Evolutionary conservation across 495 filamentous ascomycete species (phyloP), one percentile per base, ranked within the genome.

Genomic region (Daldinia decipiens): DNA sequence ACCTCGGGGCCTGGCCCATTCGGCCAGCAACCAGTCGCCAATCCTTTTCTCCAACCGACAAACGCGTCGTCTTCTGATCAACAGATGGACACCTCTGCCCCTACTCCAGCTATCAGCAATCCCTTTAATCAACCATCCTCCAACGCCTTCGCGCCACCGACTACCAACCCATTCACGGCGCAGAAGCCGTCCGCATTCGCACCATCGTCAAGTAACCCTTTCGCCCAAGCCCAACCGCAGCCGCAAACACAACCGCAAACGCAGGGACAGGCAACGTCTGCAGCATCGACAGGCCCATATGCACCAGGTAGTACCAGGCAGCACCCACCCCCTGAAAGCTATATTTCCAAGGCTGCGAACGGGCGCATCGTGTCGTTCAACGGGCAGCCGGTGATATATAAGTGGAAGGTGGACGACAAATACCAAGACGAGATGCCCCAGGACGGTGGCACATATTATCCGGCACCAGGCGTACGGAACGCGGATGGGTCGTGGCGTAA

Each of bases 401-500:
- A 68, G 60, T 77, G 73, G 73, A 72, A 67, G 32, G 73, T 77
- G 4, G 47, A 66, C 15, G 75, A 76, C 15, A 68, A 60, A 29
- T 76, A 77, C 43, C 54, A 74, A 24, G 71, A 74, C 27, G 31
- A 36, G 17, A 59, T 45, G 50, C 75, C 75, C 1, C 63, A 57
- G 32, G 59, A 51, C 19, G 62, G 45, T 5, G 57, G 40, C 3
- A 60, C 45, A 5, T 71, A 72, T 13, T 75, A 73, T 15, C 70
- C 70, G 1, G 67, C 70, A n/a, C 77, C 82, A 0, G 76, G 81
- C 2, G 56, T 81, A n/a, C 72, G 73, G 6, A 78, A 77, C 45
- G 73, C 77, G 27, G 77, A 84, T 54, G 82, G 82, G 4, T 71
- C 80, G 4, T 83, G 78, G 63, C 81, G 86, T 29, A 85, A 83